phyloP scores from a whole-genome alignment of 1,284 basidiomycete genomes.

The Marasmius sp. region DNA sequence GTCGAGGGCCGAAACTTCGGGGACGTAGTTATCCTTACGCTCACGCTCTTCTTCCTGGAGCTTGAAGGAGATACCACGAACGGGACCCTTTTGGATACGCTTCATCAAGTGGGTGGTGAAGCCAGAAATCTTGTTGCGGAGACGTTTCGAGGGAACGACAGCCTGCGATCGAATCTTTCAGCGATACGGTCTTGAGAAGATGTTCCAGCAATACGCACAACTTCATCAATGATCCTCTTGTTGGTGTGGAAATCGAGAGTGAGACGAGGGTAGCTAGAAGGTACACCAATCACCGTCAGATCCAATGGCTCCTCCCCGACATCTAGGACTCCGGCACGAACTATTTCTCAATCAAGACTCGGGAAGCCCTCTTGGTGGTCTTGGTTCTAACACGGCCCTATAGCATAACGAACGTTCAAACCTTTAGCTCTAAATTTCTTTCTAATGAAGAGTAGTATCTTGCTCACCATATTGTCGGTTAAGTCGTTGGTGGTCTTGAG shows the following conservation, averaged over 20 bases:
- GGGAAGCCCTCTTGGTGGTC: slow-evolving; percentile 99
- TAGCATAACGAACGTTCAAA: slow-evolving; percentile 2
- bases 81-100: slow-evolving; percentile 99
- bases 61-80: slow-evolving; percentile 99
- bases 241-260: slow-evolving; percentile 99
- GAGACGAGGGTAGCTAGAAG: slow-evolving; percentile 84
- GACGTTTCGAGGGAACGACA: slow-evolving; percentile 96
- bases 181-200: slow-evolving; percentile 1
- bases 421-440: slow-evolving; percentile 4
- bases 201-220: slow-evolving; percentile 54
- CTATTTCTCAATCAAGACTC: slow-evolving; percentile 99
- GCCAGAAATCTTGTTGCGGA: slow-evolving; percentile 99
- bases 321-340: slow-evolving; percentile 41
- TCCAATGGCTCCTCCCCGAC: background rate
- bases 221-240: slow-evolving; percentile 99
- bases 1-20: slow-evolving; percentile 94
- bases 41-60: slow-evolving; percentile 99
- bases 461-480: slow-evolving; percentile 49
- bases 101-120: slow-evolving; percentile 99
- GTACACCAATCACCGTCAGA: background rate
- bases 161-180: slow-evolving; percentile 50
- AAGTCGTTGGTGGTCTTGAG: slow-evolving; percentile 6
- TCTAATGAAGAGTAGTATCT: slow-evolving; percentile 1
- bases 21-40: slow-evolving; percentile 98
- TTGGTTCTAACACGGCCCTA: slow-evolving; percentile 99